Conservation (phyloP, 257 asterid species). For the Fraxinus cuspidata region DNA sequence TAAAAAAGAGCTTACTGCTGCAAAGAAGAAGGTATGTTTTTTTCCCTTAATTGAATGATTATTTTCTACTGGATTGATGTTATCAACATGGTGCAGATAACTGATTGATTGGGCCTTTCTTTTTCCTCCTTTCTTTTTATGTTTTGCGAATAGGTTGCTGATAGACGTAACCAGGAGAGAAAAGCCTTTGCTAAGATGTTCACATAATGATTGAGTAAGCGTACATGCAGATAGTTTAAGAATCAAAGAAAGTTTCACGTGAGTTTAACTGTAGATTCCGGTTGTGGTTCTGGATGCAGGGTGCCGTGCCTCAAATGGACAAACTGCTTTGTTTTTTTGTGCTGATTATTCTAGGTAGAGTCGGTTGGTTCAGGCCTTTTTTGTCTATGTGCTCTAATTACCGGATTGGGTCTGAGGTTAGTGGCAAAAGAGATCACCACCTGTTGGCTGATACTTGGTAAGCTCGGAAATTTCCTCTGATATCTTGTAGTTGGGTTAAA, state of each 20-base stretch:
- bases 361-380: conserved; percentile 33
- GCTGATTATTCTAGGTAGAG: conserved; percentile 17
- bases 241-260: not conserved
- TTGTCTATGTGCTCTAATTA: conserved; percentile 26
- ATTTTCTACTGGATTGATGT: not conserved
- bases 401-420: conserved; percentile 10
- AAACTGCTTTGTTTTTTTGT: conserved; percentile 5
- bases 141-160: conserved; percentile 53
- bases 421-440: conserved; percentile 30
- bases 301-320: not conserved
- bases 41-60: not conserved
- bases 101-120: conserved; percentile 21
- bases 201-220: conserved; percentile 41
- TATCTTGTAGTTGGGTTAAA: not conserved
- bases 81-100: conserved; percentile 9
- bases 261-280: not conserved
- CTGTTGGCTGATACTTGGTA: conserved; percentile 34
- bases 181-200: conserved; percentile 83
- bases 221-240: not conserved
- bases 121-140: not conserved
- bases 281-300: not conserved
- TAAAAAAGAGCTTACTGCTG: conserved; percentile 72
- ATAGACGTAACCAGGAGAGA: conserved; percentile 75
- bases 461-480: conserved; percentile 12
- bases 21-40: conserved; percentile 70